A percentile compares a stretch with the other conserved stretches of the same genome.
phyloP scores from a whole-genome alignment of 305 asterid genomes.

The Fraxinus paxiana region DNA sequence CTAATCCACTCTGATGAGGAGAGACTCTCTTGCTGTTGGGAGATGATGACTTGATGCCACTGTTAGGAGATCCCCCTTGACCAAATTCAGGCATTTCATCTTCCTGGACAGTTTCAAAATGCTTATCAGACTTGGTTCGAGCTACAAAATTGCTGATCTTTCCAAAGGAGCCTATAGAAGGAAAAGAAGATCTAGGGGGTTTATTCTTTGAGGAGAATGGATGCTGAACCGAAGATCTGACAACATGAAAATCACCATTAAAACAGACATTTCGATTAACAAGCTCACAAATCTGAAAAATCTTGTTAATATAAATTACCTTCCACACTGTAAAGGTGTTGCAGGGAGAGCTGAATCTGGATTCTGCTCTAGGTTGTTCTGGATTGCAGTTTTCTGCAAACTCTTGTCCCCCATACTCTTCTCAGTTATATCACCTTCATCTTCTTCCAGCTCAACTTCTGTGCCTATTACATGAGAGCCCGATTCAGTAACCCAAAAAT shows the following conservation, averaged over 20 bases:
- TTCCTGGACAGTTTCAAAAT: constrained; percentile 35
- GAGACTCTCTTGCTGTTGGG: constrained; percentile 71
- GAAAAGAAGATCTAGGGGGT: constrained; percentile 34
- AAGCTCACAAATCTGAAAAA: background rate
- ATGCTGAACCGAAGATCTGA: constrained; percentile 30
- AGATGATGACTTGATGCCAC: constrained; percentile 49
- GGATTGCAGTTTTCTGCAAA: constrained; percentile 18
- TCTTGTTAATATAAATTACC: constrained; percentile 21
- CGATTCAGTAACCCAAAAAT: constrained; percentile 21
- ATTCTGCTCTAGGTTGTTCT: constrained; percentile 19
- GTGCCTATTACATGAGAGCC: constrained; percentile 25
- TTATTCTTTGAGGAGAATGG: constrained; percentile 32
- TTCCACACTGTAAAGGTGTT: constrained; percentile 35
- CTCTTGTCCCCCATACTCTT: constrained; percentile 19
- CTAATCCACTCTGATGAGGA: constrained; percentile 41
- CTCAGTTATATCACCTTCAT: constrained; percentile 28
- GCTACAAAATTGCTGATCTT: constrained; percentile 41
- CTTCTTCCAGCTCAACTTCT: constrained; percentile 39
- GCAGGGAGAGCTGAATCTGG: constrained; percentile 31
- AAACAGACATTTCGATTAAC: background rate
- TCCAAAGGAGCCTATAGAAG: constrained; percentile 30
- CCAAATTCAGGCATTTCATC: constrained; percentile 55
- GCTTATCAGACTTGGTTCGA: constrained; percentile 38
- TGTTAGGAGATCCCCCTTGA: constrained; percentile 39
- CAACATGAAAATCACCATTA: constrained; percentile 4